Base-by-base conservation (phyloP, 2,329 filamentous ascomycete genomes). In the Hypomyces perniciosus region DNA sequence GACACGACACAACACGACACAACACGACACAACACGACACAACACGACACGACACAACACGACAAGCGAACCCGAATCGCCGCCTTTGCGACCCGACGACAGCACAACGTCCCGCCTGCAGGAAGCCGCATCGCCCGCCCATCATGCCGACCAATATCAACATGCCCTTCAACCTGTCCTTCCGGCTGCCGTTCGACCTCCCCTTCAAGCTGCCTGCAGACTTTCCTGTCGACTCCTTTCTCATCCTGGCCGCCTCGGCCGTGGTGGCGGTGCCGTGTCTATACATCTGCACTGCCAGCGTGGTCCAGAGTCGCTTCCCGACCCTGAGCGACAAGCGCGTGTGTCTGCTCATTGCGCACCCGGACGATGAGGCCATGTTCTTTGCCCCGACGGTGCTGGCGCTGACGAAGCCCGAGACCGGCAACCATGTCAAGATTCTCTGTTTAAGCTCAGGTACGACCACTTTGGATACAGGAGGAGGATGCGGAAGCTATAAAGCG, bases 311-410 rank as follows among this genome's bases (percentile, higher is more conserved):
- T 28, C 71, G 77, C 31, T 80, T 88, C 59, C 87, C 89, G 4
- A 79, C 73, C 41, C 74, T 96, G 56, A 77, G 76, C 60, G 86
- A 89, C 73, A 95, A 95, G 77, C 84, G 88, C 63, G 90, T 99
- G 64, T 87, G 88, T 66, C 80, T 99, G 48, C 77, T 99, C 50
- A 97, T 99, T 63, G 93, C 93, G 26, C 93, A 99, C 72, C 93
- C 93, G 0, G 93, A 99, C 70, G 93, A 99, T 64, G 93, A 99
- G 74, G 93, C 92, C 68, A 99, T 99, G 93, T 99, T 99, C 77
- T 99, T 99, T 71, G 84, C 90, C 56, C 93, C 93, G 0, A 88
- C 90, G 1, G 77, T 97, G 10, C 78, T 95, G 60, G 84, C 88
- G n/a, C 79, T 99, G 52, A 92, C 90, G 13, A 77, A 80, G 10